phyloP scores from a whole-genome alignment of 192 early-diverging fungal species.

The Coemansia sp. region DNA sequence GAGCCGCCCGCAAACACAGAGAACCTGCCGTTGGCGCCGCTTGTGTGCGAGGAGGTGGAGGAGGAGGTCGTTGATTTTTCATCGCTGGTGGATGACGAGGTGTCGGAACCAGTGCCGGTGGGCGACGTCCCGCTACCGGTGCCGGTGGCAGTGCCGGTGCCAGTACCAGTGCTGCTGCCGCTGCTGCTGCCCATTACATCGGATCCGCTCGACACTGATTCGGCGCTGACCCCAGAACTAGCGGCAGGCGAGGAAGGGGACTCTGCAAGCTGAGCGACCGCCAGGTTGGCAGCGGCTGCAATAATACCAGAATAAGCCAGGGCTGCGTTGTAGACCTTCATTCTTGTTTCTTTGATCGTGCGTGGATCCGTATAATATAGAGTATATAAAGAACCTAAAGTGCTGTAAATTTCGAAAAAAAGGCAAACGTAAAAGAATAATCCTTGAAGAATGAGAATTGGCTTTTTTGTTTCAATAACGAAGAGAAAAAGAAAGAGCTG shows the following conservation, averaged over 20 bases:
- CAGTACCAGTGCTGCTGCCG: background rate
- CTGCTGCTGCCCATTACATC: background rate
- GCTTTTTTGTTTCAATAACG: background rate
- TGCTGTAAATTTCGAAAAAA: background rate
- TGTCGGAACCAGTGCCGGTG: too few relatives aligned
- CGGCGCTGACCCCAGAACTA: background rate
- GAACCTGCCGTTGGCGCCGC: background rate
- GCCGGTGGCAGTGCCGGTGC: background rate
- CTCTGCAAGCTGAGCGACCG: constrained; percentile 3
- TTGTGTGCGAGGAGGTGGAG: background rate
- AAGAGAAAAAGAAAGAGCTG: background rate
- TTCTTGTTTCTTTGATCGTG: background rate
- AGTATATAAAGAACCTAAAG: background rate
- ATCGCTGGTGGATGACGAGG: too few relatives aligned
- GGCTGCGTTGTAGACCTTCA: constrained; percentile 6
- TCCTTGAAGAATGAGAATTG: background rate
- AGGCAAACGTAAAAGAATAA: background rate
- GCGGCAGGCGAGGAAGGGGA: background rate
- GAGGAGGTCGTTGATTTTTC: background rate
- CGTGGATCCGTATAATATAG: background rate
- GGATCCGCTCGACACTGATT: background rate
- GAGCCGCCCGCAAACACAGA: constrained; percentile 2
- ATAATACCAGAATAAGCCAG: background rate
- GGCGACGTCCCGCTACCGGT: too few relatives aligned
- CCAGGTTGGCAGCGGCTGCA: background rate